A percentile compares a stretch with the other conserved stretches of the same genome.
Conservation (phyloP, 352 stramenopile species). For the Pythium coloratum region DNA sequence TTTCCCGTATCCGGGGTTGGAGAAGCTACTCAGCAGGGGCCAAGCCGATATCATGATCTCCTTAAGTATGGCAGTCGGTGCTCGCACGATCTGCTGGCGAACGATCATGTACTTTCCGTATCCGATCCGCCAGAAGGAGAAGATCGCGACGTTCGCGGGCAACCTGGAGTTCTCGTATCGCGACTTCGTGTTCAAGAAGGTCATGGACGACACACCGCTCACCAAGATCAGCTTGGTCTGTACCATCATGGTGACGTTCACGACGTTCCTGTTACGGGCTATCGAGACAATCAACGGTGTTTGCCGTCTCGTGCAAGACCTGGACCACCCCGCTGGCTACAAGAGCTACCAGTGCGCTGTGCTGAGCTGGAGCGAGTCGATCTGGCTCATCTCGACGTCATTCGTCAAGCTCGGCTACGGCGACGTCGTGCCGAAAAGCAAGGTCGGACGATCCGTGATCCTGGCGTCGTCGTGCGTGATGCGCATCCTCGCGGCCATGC, state of each 20-base stretch:
- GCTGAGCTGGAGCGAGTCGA: conserved; percentile 34
- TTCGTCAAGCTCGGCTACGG: conserved; percentile 54
- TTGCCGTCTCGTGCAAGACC: conserved; percentile 25
- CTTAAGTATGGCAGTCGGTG: conserved; percentile 40
- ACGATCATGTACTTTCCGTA: conserved; percentile 67
- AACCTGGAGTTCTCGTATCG: conserved; percentile 70
- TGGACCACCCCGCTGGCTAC: not conserved
- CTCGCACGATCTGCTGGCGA: conserved; percentile 52
- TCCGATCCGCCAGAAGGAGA: conserved; percentile 66
- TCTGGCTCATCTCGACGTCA: conserved; percentile 52
- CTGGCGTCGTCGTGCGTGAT: conserved; percentile 32
- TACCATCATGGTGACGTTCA: conserved; percentile 27
- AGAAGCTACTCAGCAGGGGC: conserved; percentile 29
- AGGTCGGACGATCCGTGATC: conserved; percentile 32
- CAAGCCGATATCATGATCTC: conserved; percentile 38
- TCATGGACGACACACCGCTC: conserved; percentile 55
- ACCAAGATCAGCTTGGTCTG: conserved; percentile 39
- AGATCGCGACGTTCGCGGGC: conserved; percentile 57
- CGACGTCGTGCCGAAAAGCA: conserved; percentile 36
- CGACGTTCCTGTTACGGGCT: conserved; percentile 47
- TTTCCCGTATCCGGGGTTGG: conserved; percentile 58
- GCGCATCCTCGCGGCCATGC: conserved; percentile 42
- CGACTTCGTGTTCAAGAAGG: conserved; percentile 75
- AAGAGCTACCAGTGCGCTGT: conserved; percentile 28
- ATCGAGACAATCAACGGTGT: conserved; percentile 48